Evolutionary conservation across 2,329 filamentous ascomycete genomes (phyloP), one percentile per base, ranked within the genome.

Genomic region (Penicillium sp.): DNA sequence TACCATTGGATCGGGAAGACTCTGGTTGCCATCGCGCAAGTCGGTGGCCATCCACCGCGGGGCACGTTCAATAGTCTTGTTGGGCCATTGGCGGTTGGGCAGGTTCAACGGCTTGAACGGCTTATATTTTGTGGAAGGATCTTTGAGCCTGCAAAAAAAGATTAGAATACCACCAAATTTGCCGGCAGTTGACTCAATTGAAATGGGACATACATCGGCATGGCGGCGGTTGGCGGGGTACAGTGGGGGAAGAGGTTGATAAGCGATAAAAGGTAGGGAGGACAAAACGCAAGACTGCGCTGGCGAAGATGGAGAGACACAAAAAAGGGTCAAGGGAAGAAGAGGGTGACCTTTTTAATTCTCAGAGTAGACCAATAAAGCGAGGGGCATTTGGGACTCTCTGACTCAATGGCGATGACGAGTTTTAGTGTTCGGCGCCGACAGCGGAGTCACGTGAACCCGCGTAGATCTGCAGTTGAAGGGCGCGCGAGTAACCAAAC

Each of bases 11-110:
- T 96, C 91, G 29, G 91, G 87, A 74, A 96, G 81, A 74, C 88
- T 92, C 80, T 97, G 93, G 81, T 97, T 97, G 53, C 92, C 93
- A 80, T 97, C 93, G 68, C 93, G 83, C 67, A 95, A 78, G 73
- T 94, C 90, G 36, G 91, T 95, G 40, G 90, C 89, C 70, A 97
- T 85, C 92, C 92, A 97, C 68, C 93, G 83, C 31, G 92, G 92
- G 46, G 92, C 84, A 77, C 92, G 94, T 67, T 90, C 85, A 67
- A 97, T 83, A 36, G 83, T 85, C 78, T 90, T 92, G 71, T 83
- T 84, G 10, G 92, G 92, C 92, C 92, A 96, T 88, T 80, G 76
- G 59, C 80, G 75, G 63, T 81, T 76, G n/a, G 78, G 76, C 39
- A 82, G 73, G 58, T 80, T 63, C 54, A 78, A 62, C 13, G 77